Evolutionary conservation across 2,329 filamentous ascomycete genomes (phyloP).

Genomic region (Blastomyces parvus): DNA sequence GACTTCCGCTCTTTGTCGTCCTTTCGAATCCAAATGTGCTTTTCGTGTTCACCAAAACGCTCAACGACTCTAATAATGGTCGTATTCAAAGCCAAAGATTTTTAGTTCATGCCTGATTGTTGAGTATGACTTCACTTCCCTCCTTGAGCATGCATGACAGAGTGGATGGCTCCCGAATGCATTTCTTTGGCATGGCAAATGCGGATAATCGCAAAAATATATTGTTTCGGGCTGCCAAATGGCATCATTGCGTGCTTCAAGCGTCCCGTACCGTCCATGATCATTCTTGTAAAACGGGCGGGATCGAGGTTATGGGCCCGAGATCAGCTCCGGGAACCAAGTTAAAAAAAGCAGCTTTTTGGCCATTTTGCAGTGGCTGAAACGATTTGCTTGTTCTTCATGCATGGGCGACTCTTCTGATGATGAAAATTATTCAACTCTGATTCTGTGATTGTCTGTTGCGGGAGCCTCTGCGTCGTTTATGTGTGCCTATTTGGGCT

Average conservation of each 20-base stretch:
- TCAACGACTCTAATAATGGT: not conserved
- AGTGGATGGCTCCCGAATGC: not conserved
- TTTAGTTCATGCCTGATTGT: not conserved
- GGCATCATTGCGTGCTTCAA: not conserved
- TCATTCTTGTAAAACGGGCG: not conserved
- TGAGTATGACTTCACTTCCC: not conserved
- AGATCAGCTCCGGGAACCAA: not conserved
- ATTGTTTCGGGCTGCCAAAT: not conserved
- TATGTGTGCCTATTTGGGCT: conserved; percentile 8
- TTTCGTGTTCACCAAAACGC: not conserved
- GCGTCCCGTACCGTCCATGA: not conserved
- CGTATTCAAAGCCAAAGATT: too few relatives aligned
- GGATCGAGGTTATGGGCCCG: not conserved
- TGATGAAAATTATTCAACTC: not conserved
- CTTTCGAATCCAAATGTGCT: not conserved
- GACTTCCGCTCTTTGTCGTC: not conserved
- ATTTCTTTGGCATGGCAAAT: not conserved
- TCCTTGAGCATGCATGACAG: not conserved
- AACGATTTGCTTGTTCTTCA: not conserved
- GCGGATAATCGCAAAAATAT: not conserved
- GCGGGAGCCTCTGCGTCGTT: not conserved
- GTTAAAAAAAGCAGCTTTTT: not conserved
- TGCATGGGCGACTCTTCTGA: not conserved
- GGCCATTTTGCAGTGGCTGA: not conserved
- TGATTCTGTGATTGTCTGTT: not conserved